Percentiles rank a stretch among this genome's conserved stretches.
Evolutionary conservation across 192 early-diverging fungal genomes (phyloP).

Genomic region (Backusella liffmaniae): DNA sequence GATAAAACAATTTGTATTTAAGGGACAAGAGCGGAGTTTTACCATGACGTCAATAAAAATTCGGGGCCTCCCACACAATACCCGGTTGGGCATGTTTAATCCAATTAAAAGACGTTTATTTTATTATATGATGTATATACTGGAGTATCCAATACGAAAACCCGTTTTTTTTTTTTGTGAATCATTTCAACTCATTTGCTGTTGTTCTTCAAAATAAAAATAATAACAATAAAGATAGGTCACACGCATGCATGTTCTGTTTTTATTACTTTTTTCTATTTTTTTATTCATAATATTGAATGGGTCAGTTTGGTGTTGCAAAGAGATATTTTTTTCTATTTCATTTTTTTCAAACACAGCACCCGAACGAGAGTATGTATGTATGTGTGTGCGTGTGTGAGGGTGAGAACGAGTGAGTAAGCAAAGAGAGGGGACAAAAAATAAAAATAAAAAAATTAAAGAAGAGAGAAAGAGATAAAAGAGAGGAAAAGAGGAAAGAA

Average conservation of each 20-base stretch:
- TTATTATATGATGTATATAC: slow-evolving; percentile 7
- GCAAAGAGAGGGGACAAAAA: background rate
- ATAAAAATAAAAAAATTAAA: background rate
- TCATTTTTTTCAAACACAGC: background rate
- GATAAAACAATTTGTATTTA: background rate
- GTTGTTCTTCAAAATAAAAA: background rate
- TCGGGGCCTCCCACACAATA: background rate
- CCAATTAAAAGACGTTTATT: background rate
- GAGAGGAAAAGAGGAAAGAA: background rate
- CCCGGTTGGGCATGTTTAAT: slow-evolving; percentile 6
- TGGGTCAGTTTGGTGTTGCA: background rate
- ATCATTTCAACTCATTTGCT: background rate
- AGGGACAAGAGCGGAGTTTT: background rate
- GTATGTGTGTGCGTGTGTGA: background rate
- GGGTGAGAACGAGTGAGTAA: background rate
- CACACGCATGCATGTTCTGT: background rate
- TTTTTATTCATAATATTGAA: background rate
- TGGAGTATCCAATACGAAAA: slow-evolving; percentile 2
- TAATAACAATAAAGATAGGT: background rate
- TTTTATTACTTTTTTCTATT: background rate
- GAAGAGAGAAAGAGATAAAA: background rate
- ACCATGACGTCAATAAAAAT: slow-evolving; percentile 6
- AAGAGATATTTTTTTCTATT: background rate
- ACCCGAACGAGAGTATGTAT: background rate
- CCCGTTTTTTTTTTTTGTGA: background rate